These are phyloP conservation scores for Eimeria mitis DNA, from an alignment of 169 alveolate genomes.

Conservation along the genomic window DNA sequence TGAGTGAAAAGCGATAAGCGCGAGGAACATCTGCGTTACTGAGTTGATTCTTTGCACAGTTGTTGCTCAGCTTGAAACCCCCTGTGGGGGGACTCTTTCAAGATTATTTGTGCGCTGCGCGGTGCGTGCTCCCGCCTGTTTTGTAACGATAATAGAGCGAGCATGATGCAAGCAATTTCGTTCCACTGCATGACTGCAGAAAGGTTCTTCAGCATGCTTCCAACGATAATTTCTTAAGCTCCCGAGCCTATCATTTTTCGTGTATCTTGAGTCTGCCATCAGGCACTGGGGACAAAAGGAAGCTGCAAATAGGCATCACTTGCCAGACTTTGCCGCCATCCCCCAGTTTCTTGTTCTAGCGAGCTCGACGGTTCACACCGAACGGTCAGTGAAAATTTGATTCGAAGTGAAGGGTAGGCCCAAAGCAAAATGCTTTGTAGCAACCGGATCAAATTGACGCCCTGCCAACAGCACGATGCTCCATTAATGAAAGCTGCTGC, in stretches of 20 bases:
- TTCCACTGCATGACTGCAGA: neutral
- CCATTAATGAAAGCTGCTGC: neutral
- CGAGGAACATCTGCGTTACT: neutral
- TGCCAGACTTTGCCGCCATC: neutral
- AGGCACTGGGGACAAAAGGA: neutral
- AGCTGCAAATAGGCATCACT: neutral
- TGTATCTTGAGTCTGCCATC: neutral
- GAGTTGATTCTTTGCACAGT: neutral
- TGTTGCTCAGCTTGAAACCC: neutral
- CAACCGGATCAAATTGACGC: neutral
- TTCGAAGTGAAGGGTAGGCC: neutral
- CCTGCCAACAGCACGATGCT: neutral
- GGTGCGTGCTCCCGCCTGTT: neutral
- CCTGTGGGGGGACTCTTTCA: neutral
- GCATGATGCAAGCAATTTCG: neutral
- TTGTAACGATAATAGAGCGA: neutral
- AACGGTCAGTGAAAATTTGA: neutral
- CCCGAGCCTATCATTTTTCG: neutral
- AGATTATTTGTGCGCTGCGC: neutral
- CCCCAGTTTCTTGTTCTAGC: neutral
- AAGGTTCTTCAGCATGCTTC: neutral
- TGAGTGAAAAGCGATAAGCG: neutral
- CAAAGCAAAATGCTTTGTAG: neutral
- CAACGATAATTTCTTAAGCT: neutral
- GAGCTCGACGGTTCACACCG: neutral